Percentiles rank a stretch among this genome's conserved stretches.
Evolutionary conservation across 495 filamentous ascomycete species (phyloP).

Genomic region (Immersiella caudata): DNA sequence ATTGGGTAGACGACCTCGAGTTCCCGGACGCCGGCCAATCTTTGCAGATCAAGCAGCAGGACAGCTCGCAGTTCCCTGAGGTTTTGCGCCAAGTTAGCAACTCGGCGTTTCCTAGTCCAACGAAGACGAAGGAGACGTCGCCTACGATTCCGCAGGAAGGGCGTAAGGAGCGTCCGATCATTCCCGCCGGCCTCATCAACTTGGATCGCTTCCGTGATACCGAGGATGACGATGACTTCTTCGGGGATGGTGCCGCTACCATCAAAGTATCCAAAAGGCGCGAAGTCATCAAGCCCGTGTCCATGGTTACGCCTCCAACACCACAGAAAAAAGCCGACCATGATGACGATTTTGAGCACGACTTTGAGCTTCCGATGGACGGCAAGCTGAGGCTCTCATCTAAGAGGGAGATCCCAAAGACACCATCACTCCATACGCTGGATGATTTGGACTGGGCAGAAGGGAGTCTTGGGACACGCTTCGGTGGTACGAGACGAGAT

Average conservation of each 20-base stretch:
- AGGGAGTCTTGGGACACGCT: constrained; percentile 84
- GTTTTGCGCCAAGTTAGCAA: constrained; percentile 64
- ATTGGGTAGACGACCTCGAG: constrained; percentile 91
- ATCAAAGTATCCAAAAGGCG: constrained; percentile 69
- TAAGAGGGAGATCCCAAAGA: constrained; percentile 60
- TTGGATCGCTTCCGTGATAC: constrained; percentile 65
- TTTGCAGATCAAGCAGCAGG: constrained; percentile 65
- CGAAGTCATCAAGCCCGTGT: constrained; percentile 54
- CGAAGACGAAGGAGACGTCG: constrained; percentile 37
- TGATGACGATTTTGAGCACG: constrained; percentile 73
- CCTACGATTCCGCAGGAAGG: constrained; percentile 27
- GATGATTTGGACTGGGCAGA: constrained; percentile 95
- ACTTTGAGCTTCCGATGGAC: constrained; percentile 71
- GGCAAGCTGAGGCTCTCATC: constrained; percentile 63
- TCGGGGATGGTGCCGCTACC: constrained; percentile 63
- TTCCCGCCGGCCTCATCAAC: constrained; percentile 43
- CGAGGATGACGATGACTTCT: constrained; percentile 61
- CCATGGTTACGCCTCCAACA: constrained; percentile 59
- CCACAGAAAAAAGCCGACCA: constrained; percentile 45
- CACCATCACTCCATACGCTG: constrained; percentile 56
- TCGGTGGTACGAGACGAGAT: constrained; percentile 81
- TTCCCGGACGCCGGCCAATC: constrained; percentile 64
- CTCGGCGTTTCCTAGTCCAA: constrained; percentile 46
- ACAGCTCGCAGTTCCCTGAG: constrained; percentile 66
- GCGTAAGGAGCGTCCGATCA: constrained; percentile 33